Evolutionary conservation across 805 yeast genomes (phyloP).

Genomic region (Candida peoriensis): DNA sequence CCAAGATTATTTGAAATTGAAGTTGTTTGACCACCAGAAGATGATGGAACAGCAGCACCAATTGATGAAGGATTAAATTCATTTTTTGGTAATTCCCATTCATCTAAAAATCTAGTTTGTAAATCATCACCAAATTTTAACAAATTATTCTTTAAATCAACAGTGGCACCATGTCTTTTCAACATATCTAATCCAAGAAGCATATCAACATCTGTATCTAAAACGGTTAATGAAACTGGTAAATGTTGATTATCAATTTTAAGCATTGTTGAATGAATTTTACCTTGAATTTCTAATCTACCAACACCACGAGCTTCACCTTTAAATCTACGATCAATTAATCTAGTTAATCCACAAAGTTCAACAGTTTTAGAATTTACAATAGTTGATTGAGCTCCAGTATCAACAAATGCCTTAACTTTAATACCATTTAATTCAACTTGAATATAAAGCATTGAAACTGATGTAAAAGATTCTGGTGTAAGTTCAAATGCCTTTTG

Average conservation of each 20-base stretch:
- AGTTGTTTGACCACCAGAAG: constrained; percentile 2
- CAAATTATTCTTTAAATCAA: constrained; percentile 65
- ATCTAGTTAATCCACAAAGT: constrained; percentile 57
- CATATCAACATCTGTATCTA: constrained; percentile 70
- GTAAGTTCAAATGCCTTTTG: constrained; percentile 76
- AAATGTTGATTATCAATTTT: constrained; percentile 62
- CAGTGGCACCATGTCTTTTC: constrained; percentile 76
- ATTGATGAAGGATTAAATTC: constrained; percentile 9
- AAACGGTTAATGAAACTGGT: constrained; percentile 64
- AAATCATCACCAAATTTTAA: constrained; percentile 71
- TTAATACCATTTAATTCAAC: constrained; percentile 74
- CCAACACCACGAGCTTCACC: constrained; percentile 95
- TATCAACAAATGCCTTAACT: constrained; percentile 90
- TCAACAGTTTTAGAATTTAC: constrained; percentile 76
- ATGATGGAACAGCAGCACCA: constrained; percentile 12
- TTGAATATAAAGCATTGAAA: constrained; percentile 78
- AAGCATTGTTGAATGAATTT: constrained; percentile 84
- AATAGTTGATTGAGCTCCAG: constrained; percentile 92
- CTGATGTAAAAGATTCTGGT: constrained; percentile 84
- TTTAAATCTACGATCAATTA: constrained; percentile 72
- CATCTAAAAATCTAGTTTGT: constrained; percentile 67
- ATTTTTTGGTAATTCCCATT: constrained; percentile 57
- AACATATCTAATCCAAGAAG: constrained; percentile 89
- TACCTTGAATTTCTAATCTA: constrained; percentile 67
- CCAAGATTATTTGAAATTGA: constrained; percentile 10